phyloP scores from a whole-genome alignment of 1,284 basidiomycete genomes.

The Pascua guehoae region DNA sequence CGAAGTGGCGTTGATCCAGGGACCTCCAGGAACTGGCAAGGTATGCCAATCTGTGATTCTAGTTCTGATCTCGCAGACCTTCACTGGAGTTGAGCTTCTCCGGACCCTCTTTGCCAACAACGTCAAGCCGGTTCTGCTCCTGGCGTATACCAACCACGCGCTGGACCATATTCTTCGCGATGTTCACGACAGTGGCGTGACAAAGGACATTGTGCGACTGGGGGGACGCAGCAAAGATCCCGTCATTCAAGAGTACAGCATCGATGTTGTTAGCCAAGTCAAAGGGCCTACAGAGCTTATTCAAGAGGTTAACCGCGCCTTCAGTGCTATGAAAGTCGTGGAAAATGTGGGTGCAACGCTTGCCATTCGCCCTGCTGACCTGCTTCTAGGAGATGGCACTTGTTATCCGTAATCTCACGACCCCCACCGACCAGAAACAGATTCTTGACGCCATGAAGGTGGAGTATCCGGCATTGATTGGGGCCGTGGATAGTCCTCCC shows the following conservation, averaged over 20 bases:
- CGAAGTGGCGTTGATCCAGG: conserved; percentile 65
- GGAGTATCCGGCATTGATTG: too few relatives aligned
- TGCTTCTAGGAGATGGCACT: too few relatives aligned
- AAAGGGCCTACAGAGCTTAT: neutral
- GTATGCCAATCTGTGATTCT: conserved; percentile 37
- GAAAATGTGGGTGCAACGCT: neutral
- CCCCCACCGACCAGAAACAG: too few relatives aligned
- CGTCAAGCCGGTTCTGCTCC: conserved; percentile 60
- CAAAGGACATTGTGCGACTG: conserved; percentile 60
- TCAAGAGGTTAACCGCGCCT: neutral
- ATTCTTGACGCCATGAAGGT: too few relatives aligned
- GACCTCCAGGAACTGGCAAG: conserved; percentile 73
- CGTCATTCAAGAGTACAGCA: conserved; percentile 54
- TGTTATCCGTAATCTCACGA: too few relatives aligned
- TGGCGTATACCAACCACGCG: conserved; percentile 72
- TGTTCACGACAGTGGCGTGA: conserved; percentile 61
- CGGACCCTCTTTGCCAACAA: conserved; percentile 59
- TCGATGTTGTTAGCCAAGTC: conserved; percentile 48
- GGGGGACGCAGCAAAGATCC: conserved; percentile 62
- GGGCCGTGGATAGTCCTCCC: too few relatives aligned
- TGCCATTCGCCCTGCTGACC: too few relatives aligned
- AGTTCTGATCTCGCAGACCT: conserved; percentile 52
- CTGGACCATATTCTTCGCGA: conserved; percentile 65
- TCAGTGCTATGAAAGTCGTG: neutral
- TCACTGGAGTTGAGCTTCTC: conserved; percentile 63